Evolutionary conservation across 2,329 filamentous ascomycete species (phyloP).

Genomic region (Fusarium circinatum): DNA sequence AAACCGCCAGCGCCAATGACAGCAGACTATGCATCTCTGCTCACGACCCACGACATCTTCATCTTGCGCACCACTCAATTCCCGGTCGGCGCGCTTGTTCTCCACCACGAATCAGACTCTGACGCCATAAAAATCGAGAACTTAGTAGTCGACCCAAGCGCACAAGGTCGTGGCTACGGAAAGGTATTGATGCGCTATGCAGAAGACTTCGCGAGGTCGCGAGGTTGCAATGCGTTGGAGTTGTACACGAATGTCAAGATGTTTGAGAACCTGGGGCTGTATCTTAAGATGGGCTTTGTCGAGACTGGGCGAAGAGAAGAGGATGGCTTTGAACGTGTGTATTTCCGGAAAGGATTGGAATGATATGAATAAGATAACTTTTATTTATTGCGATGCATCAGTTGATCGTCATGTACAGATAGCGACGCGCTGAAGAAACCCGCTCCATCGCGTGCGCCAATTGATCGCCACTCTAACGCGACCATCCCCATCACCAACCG

Average conservation of each 20-base stretch:
- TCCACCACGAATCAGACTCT: slow-evolving; percentile 18
- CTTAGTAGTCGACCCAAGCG: slow-evolving; percentile 42
- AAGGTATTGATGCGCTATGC: slow-evolving; percentile 47
- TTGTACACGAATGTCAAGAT: slow-evolving; percentile 51
- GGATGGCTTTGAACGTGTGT: slow-evolving; percentile 50
- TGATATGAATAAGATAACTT: slow-evolving; percentile 30
- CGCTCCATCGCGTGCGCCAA: background rate
- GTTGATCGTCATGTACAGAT: background rate
- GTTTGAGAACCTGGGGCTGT: slow-evolving; percentile 47
- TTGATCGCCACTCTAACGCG: background rate
- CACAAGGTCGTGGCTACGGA: slow-evolving; percentile 48
- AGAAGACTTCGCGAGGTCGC: slow-evolving; percentile 42
- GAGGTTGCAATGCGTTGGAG: slow-evolving; percentile 34
- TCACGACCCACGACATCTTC: slow-evolving; percentile 42
- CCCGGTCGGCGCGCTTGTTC: slow-evolving; percentile 46
- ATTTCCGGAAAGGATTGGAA: slow-evolving; percentile 48
- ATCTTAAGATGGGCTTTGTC: slow-evolving; percentile 47
- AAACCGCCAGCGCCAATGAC: slow-evolving; percentile 51
- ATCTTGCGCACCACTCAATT: slow-evolving; percentile 31
- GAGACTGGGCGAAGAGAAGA: slow-evolving; percentile 46
- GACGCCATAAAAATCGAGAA: slow-evolving; percentile 44
- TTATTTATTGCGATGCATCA: background rate
- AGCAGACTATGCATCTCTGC: slow-evolving; percentile 45
- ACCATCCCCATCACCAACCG: background rate
- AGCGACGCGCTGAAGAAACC: background rate